Evolutionary conservation across 352 stramenopile species (phyloP), one percentile per base, ranked within the genome.

Genomic region (Lagenidium sp.): DNA sequence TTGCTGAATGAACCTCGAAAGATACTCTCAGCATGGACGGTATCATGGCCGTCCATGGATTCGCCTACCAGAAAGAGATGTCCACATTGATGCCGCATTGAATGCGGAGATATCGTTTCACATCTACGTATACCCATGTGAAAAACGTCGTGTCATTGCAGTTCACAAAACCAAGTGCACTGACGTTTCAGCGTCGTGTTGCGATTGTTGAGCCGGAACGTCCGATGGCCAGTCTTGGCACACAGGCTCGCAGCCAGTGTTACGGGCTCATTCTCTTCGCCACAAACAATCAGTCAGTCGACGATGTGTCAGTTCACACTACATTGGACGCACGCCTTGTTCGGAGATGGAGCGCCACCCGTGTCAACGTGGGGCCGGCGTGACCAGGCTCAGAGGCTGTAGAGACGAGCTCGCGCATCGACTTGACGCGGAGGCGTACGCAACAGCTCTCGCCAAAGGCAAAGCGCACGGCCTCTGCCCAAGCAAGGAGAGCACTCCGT

Each of bases 401-500:
- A 16, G 53, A 55, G 26, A 64, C 50, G 5, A 76, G 41, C 10
- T 69, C 60, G 34, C 63, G 60, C 53, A 67, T 54, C 18, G 20
- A 49, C 22, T 59, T 48, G 13, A 76, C 57, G 3, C 64, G 64
- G 8, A 72, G 28, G 15, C 50, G 45, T 7, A 44, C 32, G 19
- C 44, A 55, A 31, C 47, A 57, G 25, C 53, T 61, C 38, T 71
- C 57, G 2, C 60, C 64, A 34, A 76, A 57, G 4, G 54, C 64
- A 44, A 76, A 76, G 42, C 60, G 72, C 26, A 76, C 69, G 30
- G 64, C 64, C 34, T 76, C 58, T 69, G 13, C 12, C 19, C 20
- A 16, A 7, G n/a, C 28, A 50, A 35, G 36, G 2, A 18, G n/a
- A n/a, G n/a, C n/a, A n/a, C n/a, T n/a, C n/a, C n/a, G n/a, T n/a